These are phyloP conservation scores for Amanita pseudoporphyria DNA, from an alignment of 768 basidiomycete genomes.

Conservation along the genomic window DNA sequence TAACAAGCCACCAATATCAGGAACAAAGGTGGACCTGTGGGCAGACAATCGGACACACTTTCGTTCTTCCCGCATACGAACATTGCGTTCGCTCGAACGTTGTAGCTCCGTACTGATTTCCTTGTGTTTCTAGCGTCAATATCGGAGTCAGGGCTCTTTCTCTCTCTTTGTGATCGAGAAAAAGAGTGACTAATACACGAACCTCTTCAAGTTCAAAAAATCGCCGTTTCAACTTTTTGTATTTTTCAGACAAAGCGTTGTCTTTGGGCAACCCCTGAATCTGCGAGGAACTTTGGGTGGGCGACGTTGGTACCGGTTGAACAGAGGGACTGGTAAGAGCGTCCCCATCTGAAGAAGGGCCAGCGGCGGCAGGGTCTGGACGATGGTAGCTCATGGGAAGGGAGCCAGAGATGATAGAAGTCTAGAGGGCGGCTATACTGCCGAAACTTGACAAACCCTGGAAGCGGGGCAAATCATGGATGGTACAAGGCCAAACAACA, in stretches of 20 bases:
- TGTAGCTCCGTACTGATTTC: slow-evolving; percentile 47
- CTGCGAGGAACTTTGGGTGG: slow-evolving; percentile 10
- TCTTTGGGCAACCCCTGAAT: slow-evolving; percentile 27
- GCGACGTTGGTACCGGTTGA: slow-evolving; percentile 23
- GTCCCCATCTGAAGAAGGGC: slow-evolving; percentile 35
- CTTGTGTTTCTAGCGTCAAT: slow-evolving; percentile 45
- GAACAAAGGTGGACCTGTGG: neutral
- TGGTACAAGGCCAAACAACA: slow-evolving; percentile 29
- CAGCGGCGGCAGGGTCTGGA: slow-evolving; percentile 22
- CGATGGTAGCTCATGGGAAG: slow-evolving; percentile 18
- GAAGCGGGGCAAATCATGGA: slow-evolving; percentile 25
- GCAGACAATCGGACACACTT: slow-evolving; percentile 32
- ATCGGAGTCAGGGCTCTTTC: slow-evolving; percentile 17
- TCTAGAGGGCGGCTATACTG: slow-evolving; percentile 16
- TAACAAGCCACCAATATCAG: slow-evolving; percentile 15
- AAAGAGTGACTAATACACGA: slow-evolving; percentile 19
- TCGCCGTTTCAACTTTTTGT: slow-evolving; percentile 52
- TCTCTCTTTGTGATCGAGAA: slow-evolving; percentile 18
- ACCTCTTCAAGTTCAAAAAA: slow-evolving; percentile 68
- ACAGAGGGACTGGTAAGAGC: slow-evolving; percentile 43
- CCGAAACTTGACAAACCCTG: slow-evolving; percentile 24
- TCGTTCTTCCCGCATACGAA: slow-evolving; percentile 51
- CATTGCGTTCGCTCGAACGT: slow-evolving; percentile 54
- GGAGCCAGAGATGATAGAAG: slow-evolving; percentile 15
- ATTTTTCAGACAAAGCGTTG: slow-evolving; percentile 43